Percentiles rank a stretch among this genome's conserved stretches.
Evolutionary conservation across 108 stramenopile species (phyloP).

Genomic region (Pinguiococcus pyrenoidosus): DNA sequence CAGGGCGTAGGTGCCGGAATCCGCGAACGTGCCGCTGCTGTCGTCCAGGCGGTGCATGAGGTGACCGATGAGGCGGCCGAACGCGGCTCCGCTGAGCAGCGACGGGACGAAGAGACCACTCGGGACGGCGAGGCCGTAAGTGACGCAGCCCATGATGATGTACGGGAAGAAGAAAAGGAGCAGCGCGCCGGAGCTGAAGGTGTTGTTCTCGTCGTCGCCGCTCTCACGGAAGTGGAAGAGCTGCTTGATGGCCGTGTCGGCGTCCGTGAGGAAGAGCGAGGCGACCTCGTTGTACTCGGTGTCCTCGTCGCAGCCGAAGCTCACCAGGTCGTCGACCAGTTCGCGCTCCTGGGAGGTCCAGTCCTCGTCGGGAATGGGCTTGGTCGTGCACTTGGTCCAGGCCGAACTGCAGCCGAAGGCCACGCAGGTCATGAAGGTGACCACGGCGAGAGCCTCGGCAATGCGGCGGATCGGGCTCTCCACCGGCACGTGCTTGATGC

Average conservation of each 20-base stretch:
- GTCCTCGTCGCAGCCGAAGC: slow-evolving; percentile 67
- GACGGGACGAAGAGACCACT: slow-evolving; percentile 65
- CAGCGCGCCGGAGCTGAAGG: slow-evolving; percentile 79
- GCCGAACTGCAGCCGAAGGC: slow-evolving; percentile 66
- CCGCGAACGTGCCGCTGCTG: slow-evolving; percentile 85
- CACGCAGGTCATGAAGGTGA: slow-evolving; percentile 51
- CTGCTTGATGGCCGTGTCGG: slow-evolving; percentile 88
- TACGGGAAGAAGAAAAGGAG: slow-evolving; percentile 87
- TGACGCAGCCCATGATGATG: slow-evolving; percentile 59
- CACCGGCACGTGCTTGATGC: slow-evolving; percentile 65
- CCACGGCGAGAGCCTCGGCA: slow-evolving; percentile 59
- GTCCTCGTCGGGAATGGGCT: slow-evolving; percentile 81
- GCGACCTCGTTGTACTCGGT: slow-evolving; percentile 95
- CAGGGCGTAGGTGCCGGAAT: slow-evolving; percentile 87
- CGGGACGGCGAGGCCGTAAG: slow-evolving; percentile 83
- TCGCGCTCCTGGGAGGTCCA: slow-evolving; percentile 62
- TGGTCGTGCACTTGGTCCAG: slow-evolving; percentile 70
- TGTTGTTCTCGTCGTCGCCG: slow-evolving; percentile 59
- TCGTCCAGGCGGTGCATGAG: slow-evolving; percentile 86
- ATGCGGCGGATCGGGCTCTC: slow-evolving; percentile 29
- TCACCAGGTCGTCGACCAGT: slow-evolving; percentile 70
- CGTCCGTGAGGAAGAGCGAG: slow-evolving; percentile 74
- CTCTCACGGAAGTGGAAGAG: slow-evolving; percentile 91
- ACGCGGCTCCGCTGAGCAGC: slow-evolving; percentile 25
- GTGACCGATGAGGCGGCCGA: slow-evolving; percentile 77